phyloP scores from a whole-genome alignment of 2,329 filamentous ascomycete species.

The Penicillium sp. region DNA sequence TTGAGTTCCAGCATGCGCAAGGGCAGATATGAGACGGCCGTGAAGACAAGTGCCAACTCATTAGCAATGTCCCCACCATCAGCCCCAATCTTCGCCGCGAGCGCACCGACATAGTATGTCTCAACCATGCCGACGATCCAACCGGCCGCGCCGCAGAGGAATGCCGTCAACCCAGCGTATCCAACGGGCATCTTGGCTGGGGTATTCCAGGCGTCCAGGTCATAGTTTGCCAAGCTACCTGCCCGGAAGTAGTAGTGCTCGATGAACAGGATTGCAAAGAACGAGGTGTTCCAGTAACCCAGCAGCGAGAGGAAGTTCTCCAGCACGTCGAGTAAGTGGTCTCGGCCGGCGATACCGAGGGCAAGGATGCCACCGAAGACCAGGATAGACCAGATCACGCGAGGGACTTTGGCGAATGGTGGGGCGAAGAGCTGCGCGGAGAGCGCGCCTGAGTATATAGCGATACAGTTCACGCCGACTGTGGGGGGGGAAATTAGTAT shows the following conservation, averaged over 20 bases:
- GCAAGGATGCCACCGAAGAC: conserved; percentile 51
- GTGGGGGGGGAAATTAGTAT: conserved; percentile 2
- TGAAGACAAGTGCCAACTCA: conserved; percentile 55
- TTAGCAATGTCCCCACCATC: conserved; percentile 55
- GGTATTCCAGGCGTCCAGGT: conserved; percentile 54
- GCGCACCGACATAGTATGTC: conserved; percentile 56
- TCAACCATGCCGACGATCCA: conserved; percentile 62
- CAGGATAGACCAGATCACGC: conserved; percentile 52
- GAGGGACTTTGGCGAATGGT: conserved; percentile 49
- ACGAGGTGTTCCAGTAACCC: conserved; percentile 55
- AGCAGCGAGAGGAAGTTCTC: conserved; percentile 54
- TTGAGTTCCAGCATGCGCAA: conserved; percentile 53
- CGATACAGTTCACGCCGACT: conserved; percentile 46
- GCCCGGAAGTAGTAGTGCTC: conserved; percentile 54
- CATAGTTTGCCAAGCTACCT: conserved; percentile 46
- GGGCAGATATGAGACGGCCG: conserved; percentile 50
- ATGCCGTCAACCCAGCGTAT: conserved; percentile 47
- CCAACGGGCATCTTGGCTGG: conserved; percentile 48
- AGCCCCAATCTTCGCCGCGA: conserved; percentile 48
- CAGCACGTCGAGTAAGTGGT: conserved; percentile 48
- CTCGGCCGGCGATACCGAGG: conserved; percentile 45
- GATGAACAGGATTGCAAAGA: conserved; percentile 51
- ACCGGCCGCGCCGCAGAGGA: conserved; percentile 48
- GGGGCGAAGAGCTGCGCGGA: conserved; percentile 45
- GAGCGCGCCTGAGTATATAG: conserved; percentile 41